Conservation (phyloP, 441 rosid genomes). For the Populus hybrid region DNA sequence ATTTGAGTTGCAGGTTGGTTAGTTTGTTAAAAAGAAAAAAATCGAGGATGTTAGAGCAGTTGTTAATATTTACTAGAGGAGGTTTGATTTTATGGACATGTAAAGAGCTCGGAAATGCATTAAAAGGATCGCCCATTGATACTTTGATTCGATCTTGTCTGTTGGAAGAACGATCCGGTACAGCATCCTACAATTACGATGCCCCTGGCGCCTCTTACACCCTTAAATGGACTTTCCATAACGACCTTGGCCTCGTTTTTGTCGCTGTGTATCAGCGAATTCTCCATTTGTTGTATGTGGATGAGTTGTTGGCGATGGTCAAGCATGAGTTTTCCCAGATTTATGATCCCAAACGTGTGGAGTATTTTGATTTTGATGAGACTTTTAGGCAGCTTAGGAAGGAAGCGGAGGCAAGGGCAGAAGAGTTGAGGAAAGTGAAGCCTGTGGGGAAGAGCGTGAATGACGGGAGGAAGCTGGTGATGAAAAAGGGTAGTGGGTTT, state of each 20-base stretch:
- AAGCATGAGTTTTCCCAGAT: constrained; percentile 71
- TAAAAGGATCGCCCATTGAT: constrained; percentile 92
- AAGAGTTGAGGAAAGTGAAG: constrained; percentile 74
- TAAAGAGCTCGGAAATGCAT: constrained; percentile 88
- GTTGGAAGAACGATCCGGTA: constrained; percentile 94
- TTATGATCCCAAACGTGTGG: constrained; percentile 65
- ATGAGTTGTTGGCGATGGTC: constrained; percentile 75
- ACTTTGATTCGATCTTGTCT: constrained; percentile 87
- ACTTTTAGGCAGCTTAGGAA: constrained; percentile 87
- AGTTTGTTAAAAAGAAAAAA: constrained; percentile 18
- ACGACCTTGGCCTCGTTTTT: constrained; percentile 90
- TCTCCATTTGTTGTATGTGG: constrained; percentile 82
- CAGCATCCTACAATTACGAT: constrained; percentile 64
- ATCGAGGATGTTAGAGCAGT: constrained; percentile 83
- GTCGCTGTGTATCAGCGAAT: constrained; percentile 95
- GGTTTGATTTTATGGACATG: constrained; percentile 98
- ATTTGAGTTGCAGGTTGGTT: constrained; percentile 35
- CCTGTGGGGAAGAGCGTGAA: constrained; percentile 44
- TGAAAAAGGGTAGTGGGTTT: constrained; percentile 40
- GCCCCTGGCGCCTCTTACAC: constrained; percentile 82
- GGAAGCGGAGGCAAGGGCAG: constrained; percentile 91
- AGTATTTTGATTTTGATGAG: constrained; percentile 67
- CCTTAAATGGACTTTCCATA: constrained; percentile 94
- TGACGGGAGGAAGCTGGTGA: constrained; percentile 60
- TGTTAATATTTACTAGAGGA: constrained; percentile 87